Conservation (phyloP, 805 yeast species). For the Sungouiozyma intestinalis region DNA sequence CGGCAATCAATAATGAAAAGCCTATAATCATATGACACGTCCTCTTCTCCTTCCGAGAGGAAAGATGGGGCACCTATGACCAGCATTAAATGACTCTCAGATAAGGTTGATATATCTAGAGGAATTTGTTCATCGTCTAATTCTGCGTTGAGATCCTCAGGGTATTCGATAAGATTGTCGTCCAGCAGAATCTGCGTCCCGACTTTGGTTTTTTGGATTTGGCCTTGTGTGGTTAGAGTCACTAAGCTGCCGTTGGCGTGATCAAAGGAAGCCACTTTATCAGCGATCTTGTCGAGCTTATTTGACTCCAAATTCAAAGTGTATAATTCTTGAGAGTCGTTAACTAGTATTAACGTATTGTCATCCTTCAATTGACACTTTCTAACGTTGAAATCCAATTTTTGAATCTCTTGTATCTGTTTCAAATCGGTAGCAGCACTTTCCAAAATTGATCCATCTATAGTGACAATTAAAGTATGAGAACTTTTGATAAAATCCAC, state of each 20-base stretch:
- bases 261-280: conserved; percentile 11
- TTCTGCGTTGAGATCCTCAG: conserved; percentile 17
- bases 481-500: conserved; percentile 27
- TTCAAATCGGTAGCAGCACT: not conserved
- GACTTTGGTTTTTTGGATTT: not conserved
- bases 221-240: not conserved
- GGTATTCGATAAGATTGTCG: no score
- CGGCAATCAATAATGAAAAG: conserved; percentile 13
- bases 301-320: not conserved
- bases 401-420: not conserved
- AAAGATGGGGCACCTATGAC: conserved; percentile 23
- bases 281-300: not conserved
- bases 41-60: conserved; percentile 9
- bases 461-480: conserved; percentile 23
- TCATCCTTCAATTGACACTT: not conserved
- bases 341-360: no score
- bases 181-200: no score
- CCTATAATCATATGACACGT: conserved; percentile 22
- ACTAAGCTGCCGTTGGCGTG: conserved; percentile 4
- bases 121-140: conserved; percentile 26
- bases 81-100: conserved; percentile 15
- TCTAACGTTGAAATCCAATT: not conserved
- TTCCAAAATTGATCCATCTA: not conserved
- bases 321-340: not conserved
- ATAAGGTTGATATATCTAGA: conserved; percentile 14